A percentile compares a stretch with the other conserved stretches of the same genome.
phyloP scores from a whole-genome alignment of 176 grass and related monocot species.

The Triticum turgidum region DNA sequence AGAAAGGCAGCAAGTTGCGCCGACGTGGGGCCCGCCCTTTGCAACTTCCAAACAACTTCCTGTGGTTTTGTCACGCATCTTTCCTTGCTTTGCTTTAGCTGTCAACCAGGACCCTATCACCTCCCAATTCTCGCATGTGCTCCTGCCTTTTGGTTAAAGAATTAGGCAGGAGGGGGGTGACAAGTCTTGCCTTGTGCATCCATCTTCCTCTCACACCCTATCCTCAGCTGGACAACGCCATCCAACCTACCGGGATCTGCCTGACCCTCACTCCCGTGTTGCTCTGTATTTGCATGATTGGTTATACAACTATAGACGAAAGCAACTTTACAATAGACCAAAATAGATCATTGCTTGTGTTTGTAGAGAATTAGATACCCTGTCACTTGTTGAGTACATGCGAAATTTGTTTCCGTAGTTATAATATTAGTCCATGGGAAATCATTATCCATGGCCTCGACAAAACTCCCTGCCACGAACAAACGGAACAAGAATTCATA shows the following conservation, averaged over 20 bases:
- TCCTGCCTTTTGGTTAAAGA: slow-evolving; percentile 57
- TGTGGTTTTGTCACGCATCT: slow-evolving; percentile 13
- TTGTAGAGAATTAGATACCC: not conserved
- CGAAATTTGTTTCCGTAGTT: too few relatives aligned
- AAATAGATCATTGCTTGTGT: not conserved
- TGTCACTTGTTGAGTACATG: not conserved
- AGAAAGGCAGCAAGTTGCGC: slow-evolving; percentile 21
- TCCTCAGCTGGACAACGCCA: slow-evolving; percentile 31
- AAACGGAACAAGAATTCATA: not conserved
- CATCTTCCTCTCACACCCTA: not conserved
- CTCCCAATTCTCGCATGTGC: slow-evolving; percentile 46
- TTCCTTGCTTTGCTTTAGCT: slow-evolving; percentile 33
- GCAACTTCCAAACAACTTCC: slow-evolving; percentile 45
- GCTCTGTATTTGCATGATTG: slow-evolving; percentile 23
- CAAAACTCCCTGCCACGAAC: not conserved
- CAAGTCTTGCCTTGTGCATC: slow-evolving; percentile 34
- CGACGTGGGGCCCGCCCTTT: not conserved
- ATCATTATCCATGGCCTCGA: not conserved
- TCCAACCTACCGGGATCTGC: slow-evolving; percentile 31
- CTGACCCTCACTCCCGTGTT: not conserved
- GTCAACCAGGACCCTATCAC: slow-evolving; percentile 24
- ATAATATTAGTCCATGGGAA: not conserved
- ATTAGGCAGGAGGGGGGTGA: slow-evolving; percentile 8
- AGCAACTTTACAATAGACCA: not conserved
- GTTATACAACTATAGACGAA: not conserved